Conservation (phyloP, 2,329 filamentous ascomycete species). For the Fusarium sp. region DNA sequence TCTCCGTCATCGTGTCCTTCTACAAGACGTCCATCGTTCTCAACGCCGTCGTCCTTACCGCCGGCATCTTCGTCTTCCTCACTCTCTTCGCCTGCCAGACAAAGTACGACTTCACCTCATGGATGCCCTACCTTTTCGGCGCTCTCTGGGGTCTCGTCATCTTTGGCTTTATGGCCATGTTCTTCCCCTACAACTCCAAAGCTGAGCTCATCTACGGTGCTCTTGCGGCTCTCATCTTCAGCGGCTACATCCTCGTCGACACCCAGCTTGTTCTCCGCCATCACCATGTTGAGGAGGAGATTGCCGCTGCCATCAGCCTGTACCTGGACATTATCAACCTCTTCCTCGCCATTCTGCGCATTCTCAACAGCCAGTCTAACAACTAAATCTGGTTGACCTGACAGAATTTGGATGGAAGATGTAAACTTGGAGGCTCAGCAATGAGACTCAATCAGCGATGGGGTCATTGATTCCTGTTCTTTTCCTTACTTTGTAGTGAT, state of each 20-base stretch:
- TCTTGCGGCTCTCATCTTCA: slow-evolving; percentile 87
- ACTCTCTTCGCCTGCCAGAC: slow-evolving; percentile 95
- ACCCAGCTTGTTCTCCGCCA: slow-evolving; percentile 96
- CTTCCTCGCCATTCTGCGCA: slow-evolving; percentile 94
- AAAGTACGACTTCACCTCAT: slow-evolving; percentile 97
- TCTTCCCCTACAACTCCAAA: slow-evolving; percentile 86
- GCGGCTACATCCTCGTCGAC: slow-evolving; percentile 93
- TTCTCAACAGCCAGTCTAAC: slow-evolving; percentile 95
- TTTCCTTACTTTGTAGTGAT: slow-evolving; percentile 8
- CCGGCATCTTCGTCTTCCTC: slow-evolving; percentile 82
- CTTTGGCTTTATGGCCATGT: slow-evolving; percentile 92
- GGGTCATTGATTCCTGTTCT: neutral
- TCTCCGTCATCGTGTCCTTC: slow-evolving; percentile 93
- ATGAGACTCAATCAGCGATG: neutral
- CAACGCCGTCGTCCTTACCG: slow-evolving; percentile 89
- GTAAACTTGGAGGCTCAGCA: neutral
- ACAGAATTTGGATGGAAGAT: neutral
- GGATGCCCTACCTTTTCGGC: slow-evolving; percentile 96
- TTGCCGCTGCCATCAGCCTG: slow-evolving; percentile 92
- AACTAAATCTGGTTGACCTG: slow-evolving; percentile 66
- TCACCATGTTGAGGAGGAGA: slow-evolving; percentile 98
- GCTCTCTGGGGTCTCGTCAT: slow-evolving; percentile 90
- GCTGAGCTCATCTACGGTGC: slow-evolving; percentile 89
- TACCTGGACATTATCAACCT: slow-evolving; percentile 98
- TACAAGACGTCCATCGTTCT: slow-evolving; percentile 88